Conservation (phyloP, 495 filamentous ascomycete species). For the Delitschia confertaspora region DNA sequence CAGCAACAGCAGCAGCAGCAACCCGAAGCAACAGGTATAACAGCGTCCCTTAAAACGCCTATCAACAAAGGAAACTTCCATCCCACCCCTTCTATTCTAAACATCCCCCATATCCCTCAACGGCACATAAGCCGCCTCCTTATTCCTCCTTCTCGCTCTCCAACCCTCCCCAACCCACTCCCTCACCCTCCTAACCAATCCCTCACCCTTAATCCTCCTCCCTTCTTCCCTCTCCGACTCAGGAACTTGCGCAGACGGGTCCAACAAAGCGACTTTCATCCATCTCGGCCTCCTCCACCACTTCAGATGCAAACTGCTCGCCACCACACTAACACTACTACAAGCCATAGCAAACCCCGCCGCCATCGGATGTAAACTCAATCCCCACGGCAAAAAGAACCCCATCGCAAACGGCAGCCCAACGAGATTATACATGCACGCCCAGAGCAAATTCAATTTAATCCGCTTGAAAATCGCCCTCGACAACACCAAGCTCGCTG, state of each 20-base stretch:
- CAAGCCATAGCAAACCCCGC: conserved; percentile 91
- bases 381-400: conserved; percentile 77
- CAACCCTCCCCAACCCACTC: conserved; percentile 18
- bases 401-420: conserved; percentile 97
- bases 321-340: conserved; percentile 82
- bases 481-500: conserved; percentile 73
- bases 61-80: too few species aligned
- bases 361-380: conserved; percentile 85
- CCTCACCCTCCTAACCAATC: conserved; percentile 7
- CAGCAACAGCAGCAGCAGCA: too few species aligned
- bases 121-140: conserved; percentile 50
- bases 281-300: conserved; percentile 80
- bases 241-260: conserved; percentile 28
- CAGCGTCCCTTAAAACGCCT: too few species aligned
- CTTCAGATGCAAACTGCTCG: conserved; percentile 72
- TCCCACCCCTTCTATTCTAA: too few species aligned
- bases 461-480: conserved; percentile 84
- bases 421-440: conserved; percentile 83
- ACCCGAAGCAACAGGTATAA: too few species aligned
- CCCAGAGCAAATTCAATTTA: conserved; percentile 87
- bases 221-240: conserved; percentile 33
- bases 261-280: conserved; percentile 70
- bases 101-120: conserved; percentile 41
- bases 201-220: background rate
- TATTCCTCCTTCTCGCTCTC: conserved; percentile 22